Base-by-base conservation (phyloP, 768 basidiomycete genomes). In the Serendipita vermifera region DNA sequence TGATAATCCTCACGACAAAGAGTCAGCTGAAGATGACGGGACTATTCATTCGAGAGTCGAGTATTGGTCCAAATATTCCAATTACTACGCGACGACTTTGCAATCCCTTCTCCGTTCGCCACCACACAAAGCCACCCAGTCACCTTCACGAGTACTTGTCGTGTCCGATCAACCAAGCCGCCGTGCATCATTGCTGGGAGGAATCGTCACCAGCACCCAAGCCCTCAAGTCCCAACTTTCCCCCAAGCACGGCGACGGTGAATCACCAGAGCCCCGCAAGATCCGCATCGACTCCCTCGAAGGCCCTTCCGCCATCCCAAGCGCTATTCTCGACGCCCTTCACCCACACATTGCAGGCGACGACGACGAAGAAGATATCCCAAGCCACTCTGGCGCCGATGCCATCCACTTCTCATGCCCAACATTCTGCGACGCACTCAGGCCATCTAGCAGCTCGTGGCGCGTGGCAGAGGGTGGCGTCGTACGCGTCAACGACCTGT, bases 121-220 rank as follows among this genome's bases (percentile, higher is more conserved):
- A 11, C 22, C 27, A 22, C n/a, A 15, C n/a, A 20, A 5, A 5
- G 29, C 26, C 9, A 11, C 17, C 17, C 20, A 15, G 24, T 27
- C 9, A 22, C n/a, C 17, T 22, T 51, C 46, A 22, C 9, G 46
- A 1, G 46, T 51, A 26, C 24, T 51, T 11, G 46, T 51, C 15
- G 46, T 51, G 4, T 51, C 46, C 27, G 46, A 51, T n/a, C 46
- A 51, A 51, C 46, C 46, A n/a, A 27, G 24, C 15, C 46, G 46
- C 26, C 11, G 46, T 1, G 46, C 46, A 15, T 51, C 46, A 15
- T n/a, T 51, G 2, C 29, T 51, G 17, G 46, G 46, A 9, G 46
- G 46, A 20, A 51, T 22, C 24, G 46, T 51, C 5, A 51, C 46
- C 22, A 51, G 46, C 3, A 26, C 32, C 46, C 46, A 51, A 51